Conservation (phyloP, 441 rosid species). For the Eruca vesicaria region DNA sequence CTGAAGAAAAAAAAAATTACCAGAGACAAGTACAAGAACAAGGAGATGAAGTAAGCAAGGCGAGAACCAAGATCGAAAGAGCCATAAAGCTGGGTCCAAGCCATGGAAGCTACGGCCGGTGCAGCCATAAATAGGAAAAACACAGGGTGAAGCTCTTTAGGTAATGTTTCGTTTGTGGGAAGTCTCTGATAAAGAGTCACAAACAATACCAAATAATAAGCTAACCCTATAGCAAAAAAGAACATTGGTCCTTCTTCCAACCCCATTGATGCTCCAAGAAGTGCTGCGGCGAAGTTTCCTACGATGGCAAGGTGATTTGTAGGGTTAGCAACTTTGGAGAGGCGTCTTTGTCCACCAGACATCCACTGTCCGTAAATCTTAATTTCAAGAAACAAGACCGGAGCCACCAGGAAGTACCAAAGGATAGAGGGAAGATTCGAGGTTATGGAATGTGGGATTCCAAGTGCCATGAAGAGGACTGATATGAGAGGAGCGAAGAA, state of each 20-base stretch:
- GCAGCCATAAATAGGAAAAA: conserved; percentile 90
- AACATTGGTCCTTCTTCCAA: conserved; percentile 83
- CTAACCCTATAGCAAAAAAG: conserved; percentile 82
- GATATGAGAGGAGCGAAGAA: conserved; percentile 93
- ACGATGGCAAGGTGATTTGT: conserved; percentile 77
- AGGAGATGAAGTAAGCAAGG: conserved; percentile 77
- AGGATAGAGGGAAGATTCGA: conserved; percentile 41
- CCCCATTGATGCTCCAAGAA: conserved; percentile 87
- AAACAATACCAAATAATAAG: conserved; percentile 78
- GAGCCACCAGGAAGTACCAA: conserved; percentile 90
- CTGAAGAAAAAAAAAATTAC: conserved; percentile 26
- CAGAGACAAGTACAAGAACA: conserved; percentile 82
- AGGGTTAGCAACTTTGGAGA: conserved; percentile 89
- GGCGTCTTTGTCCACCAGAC: conserved; percentile 84
- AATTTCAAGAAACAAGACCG: conserved; percentile 67
- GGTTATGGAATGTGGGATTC: conserved; percentile 57
- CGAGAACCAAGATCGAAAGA: conserved; percentile 69
- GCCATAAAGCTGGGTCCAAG: conserved; percentile 73
- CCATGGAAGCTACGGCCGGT: conserved; percentile 88
- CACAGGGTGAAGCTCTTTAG: conserved; percentile 93
- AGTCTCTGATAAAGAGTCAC: conserved; percentile 93
- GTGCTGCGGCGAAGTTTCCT: conserved; percentile 89
- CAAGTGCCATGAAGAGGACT: conserved; percentile 72
- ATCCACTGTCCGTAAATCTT: conserved; percentile 97
- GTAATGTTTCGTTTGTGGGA: conserved; percentile 82